Evolutionary conservation across 768 basidiomycete genomes (phyloP), one percentile per base, ranked within the genome.

Genomic region (Infundibulicybe gibba): DNA sequence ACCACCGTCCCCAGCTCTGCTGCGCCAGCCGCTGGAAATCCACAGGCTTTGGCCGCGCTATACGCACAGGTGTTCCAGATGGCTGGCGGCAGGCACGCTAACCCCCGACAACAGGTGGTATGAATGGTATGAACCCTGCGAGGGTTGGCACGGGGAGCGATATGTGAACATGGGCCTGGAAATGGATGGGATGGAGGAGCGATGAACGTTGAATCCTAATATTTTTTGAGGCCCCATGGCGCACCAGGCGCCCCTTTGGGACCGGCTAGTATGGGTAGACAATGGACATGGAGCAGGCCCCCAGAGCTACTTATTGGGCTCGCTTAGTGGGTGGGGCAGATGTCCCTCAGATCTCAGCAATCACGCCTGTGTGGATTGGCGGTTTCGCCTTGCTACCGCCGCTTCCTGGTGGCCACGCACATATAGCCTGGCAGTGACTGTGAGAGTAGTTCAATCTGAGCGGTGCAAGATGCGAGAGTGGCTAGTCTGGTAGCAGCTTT

Each of bases 41-140:
- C 94, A 0, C 88, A 92, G 53, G 90, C 90, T 1, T 83, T 98
- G 61, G 92, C 92, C 0, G 81, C 87, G 47, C 82, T 97, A 49
- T 98, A 97, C 68, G 91, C 94, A 32, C 87, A 91, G 51, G 97
- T 98, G 95, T 87, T 91, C 75, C n/a, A n/a, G n/a, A n/a, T 90
- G 71, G 79, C 88, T 40, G 79, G 80, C 32, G 81, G 72, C 0
- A 76, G 75, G 2, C 65, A 62, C 41, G 74, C 76, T 68, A 78
- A 79, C 58, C 76, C 76, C 74, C 70, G 10, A 69, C 67, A 66
- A 64, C 56, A 14, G 61, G 60, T 35, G 66, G 59, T 66, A 64
- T 57, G n/a, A 14, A 59, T 35, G 66, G 59, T 16, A 65, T 61
- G 48, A 62, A 67, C 54, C 65, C 17, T 67, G 70, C 57, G 54